Evolutionary conservation across 1,139 yeast genomes (phyloP), one percentile per base, ranked within the genome.

Genomic region (Nakaseomyces glabratus): DNA sequence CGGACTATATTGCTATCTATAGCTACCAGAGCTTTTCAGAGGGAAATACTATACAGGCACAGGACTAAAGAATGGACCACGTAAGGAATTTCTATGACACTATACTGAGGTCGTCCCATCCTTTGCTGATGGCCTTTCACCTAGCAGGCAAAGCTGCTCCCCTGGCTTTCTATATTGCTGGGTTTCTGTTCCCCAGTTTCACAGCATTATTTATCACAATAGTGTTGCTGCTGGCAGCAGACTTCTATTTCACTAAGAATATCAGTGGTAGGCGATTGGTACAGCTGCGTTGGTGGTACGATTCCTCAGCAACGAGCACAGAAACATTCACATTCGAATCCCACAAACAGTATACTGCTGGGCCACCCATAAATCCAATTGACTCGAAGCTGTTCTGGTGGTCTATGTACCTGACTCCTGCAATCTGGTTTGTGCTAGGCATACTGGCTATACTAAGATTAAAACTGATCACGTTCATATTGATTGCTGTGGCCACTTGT

Each of bases 241-340:
- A 90, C 57, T 90, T 90, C 53, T 90, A 96, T 94, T 81, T 84
- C 52, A 76, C 85, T 28, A 90, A 90, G 53, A 90, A 90, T 57
- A 82, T 90, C 11, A 68, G 93, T 11, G 98, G 98, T 1, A 66
- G 97, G 41, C 68, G 84, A 36, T 61, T 90, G 38, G 97, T 90
- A 5, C 97, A 96, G 0, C 67, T 90, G 43, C 69, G 98, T 46
- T 88, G 96, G 95, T 86, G 95, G 95, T 85, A 84, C 55, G 88
- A 81, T 35, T 47, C 55, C 1, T 43, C 53, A 2, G 43, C 49
- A 4, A 36, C 44, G 9, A 44, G 46, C 12, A 52, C 67, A 69
- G 25, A 71, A 14, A 48, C 51, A 5, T 53, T 57, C 34, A 50
- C 46, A 14, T 55, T 54, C 31, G 62, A 57, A 41, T 52, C 60